Conservation (phyloP, 73 alveolate species). For the Paramecium sexaurelia region DNA sequence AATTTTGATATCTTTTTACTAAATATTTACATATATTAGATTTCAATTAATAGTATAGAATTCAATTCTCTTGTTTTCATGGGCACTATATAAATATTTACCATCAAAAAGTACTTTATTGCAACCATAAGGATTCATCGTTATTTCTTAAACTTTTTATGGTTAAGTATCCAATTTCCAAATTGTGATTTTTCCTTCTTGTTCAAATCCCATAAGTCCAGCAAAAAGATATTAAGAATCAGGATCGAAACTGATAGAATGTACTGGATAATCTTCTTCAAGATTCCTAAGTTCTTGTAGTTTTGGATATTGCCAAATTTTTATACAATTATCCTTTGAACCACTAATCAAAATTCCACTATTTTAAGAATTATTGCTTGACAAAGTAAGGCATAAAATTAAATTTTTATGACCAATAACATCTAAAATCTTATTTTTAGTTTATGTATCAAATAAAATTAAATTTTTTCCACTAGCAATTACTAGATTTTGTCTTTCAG, state of each 20-base stretch:
- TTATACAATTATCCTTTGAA: neutral
- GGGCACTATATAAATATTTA: neutral
- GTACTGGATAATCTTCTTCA: conserved; percentile 35
- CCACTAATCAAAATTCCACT: neutral
- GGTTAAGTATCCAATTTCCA: conserved; percentile 22
- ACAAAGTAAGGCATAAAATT: neutral
- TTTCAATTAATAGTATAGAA: neutral
- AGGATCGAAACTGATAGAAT: conserved; percentile 9
- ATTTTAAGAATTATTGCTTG: neutral
- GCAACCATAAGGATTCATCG: conserved; percentile 42
- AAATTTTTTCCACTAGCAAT: neutral
- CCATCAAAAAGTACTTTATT: neutral
- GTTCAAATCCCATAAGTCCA: neutral
- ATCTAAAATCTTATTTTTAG: neutral
- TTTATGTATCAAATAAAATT: neutral
- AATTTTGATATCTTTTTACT: too few species aligned
- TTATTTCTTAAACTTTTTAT: conserved; percentile 18
- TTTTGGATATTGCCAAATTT: conserved; percentile 46
- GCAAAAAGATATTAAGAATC: neutral
- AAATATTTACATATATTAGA: neutral
- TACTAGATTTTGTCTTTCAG: neutral
- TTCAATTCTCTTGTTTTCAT: conserved; percentile 33
- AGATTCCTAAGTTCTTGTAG: neutral
- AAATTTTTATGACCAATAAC: neutral
- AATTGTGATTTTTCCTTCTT: conserved; percentile 6